A percentile compares a stretch with the other conserved stretches of the same genome.
These are phyloP conservation scores for Wickerhamomyces hampshirensis DNA, from an alignment of 805 yeast genomes.

Conservation along the genomic window DNA sequence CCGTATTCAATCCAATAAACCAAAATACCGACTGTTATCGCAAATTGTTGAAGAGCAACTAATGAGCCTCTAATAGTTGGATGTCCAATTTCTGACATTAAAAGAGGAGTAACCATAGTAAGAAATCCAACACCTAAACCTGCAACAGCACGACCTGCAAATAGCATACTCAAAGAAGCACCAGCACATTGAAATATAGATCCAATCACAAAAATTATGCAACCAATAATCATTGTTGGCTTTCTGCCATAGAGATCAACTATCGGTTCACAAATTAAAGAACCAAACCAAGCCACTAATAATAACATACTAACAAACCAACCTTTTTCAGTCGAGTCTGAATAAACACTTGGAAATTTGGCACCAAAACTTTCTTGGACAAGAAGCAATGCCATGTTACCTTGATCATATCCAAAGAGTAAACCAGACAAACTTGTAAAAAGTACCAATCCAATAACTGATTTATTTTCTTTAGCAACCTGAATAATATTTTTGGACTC, in stretches of 20 bases:
- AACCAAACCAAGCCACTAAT: conserved; percentile 38
- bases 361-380: conserved; percentile 6
- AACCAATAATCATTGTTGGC: conserved; percentile 32
- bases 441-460: conserved; percentile 1
- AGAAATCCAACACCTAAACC: conserved; percentile 50
- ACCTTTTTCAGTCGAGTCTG: conserved; percentile 6
- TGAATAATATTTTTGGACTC: background rate
- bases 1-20: conserved; percentile 47
- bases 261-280: conserved; percentile 35
- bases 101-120: conserved; percentile 42
- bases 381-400: conserved; percentile 2
- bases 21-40: conserved; percentile 43
- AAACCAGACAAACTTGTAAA: conserved; percentile 7
- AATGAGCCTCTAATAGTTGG: conserved; percentile 38
- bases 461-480: conserved; percentile 3
- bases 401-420: conserved; percentile 9
- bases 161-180: conserved; percentile 28
- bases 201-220: conserved; percentile 36
- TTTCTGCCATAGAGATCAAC: conserved; percentile 36
- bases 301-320: conserved; percentile 7
- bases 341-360: conserved; percentile 5
- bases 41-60: conserved; percentile 39
- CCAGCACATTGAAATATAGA: conserved; percentile 35
- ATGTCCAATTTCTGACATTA: conserved; percentile 39
- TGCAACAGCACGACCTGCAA: conserved; percentile 45